These are phyloP conservation scores for Aspergillus proliferans DNA, from an alignment of 2,329 filamentous ascomycete species.

Conservation along the genomic window DNA sequence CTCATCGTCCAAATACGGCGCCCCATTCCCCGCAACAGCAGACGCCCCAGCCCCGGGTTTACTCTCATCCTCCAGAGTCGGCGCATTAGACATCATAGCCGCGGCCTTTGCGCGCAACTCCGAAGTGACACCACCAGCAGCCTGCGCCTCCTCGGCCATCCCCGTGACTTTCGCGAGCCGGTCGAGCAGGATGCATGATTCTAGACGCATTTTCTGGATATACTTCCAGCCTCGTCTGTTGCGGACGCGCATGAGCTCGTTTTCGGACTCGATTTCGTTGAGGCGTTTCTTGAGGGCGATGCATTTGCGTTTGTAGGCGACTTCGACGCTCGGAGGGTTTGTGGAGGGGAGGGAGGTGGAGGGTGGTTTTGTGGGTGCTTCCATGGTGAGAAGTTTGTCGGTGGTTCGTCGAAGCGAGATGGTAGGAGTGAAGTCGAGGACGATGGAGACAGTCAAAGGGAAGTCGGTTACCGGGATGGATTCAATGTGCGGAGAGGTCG, in stretches of 20 bases:
- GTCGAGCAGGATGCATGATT: constrained; percentile 39
- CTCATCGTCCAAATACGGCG: constrained; percentile 34
- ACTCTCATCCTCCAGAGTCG: constrained; percentile 18
- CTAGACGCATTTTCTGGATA: constrained; percentile 82
- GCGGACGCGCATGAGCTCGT: constrained; percentile 73
- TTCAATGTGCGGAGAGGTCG: not conserved
- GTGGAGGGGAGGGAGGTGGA: constrained; percentile 26
- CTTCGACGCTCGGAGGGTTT: constrained; percentile 83
- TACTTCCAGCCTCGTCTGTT: constrained; percentile 75
- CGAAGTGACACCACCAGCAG: constrained; percentile 20
- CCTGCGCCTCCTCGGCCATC: constrained; percentile 35
- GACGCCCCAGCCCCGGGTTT: constrained; percentile 4
- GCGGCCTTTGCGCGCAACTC: constrained; percentile 33
- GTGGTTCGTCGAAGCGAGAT: not conserved
- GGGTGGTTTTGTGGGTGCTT: constrained; percentile 17
- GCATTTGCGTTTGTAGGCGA: constrained; percentile 94
- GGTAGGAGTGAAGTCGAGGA: not conserved
- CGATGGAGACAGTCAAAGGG: not conserved
- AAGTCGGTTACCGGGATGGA: no score
- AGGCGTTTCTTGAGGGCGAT: constrained; percentile 88
- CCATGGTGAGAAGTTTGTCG: constrained; percentile 18
- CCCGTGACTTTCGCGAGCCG: constrained; percentile 36
- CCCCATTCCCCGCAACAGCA: constrained; percentile 14
- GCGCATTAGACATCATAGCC: constrained; percentile 24
- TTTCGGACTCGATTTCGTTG: constrained; percentile 84